Evolutionary conservation across 129 eudicot genomes (phyloP), one percentile per base, ranked within the genome.

Genomic region (Oenanthe sinensis): DNA sequence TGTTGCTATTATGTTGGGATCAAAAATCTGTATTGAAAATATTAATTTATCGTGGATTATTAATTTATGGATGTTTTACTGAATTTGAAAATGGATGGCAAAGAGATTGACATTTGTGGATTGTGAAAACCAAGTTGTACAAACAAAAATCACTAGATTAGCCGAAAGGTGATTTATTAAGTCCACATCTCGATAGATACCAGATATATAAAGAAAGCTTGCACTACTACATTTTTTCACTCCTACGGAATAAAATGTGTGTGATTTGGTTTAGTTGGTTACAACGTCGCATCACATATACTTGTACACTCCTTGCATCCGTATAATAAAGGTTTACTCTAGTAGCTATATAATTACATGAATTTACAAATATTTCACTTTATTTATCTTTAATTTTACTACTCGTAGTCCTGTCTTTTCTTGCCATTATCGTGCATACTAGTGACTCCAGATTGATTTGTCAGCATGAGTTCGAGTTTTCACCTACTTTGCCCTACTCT

Each of bases 91-190:
- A 11, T 46, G 14, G 14, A 46, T 46, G 14, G 49, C 17, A 48
- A 15, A 48, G 52, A 48, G 2, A 7, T 20, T 17, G n/a, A 15
- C 11, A 3, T 6, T 20, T 3, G 67, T 54, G 26, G n/a, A 19
- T 54, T 5, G 63, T 22, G 30, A 6, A 58, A 58, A 19, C 67
- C 30, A n/a, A 58, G 36, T 62, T 24, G 71, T 12, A 65, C 3
- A 67, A 67, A 12, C 0, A 67, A 8, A 26, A 67, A 67, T 30
- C 20, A 13, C 28, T 65, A 65, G 72, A 67, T 28, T 33, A 8
- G 14, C 75, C 47, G 75, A 39, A 70, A 70, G 75, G 44, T 70
- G 75, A 70, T 33, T 70, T 70, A 17, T 39, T 2, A 19, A 70
- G 45, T 36, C 75, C n/a, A 36, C 45, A 36, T 28, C 42, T 68